Base-by-base conservation (phyloP, 805 yeast species). In the Saccharomycopsis amapae region DNA sequence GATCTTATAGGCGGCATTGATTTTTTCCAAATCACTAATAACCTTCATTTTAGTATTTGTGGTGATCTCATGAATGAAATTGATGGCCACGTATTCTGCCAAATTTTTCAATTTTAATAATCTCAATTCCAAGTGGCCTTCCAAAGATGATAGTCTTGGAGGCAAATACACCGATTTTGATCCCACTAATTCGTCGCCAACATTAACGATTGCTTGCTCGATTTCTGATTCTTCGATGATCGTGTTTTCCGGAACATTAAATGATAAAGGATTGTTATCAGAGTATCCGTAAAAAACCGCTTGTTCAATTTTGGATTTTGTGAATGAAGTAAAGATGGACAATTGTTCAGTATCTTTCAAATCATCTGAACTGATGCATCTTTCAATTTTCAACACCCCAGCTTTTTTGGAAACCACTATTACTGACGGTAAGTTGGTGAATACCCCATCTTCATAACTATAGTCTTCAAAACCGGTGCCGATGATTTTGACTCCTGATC, bases 301-400 rank as follows among this genome's bases (percentile, higher is more conserved):
- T 62, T 89, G 97, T 53, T 83, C 93, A 19, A 90, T 75, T 55
- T 81, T 89, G 0, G 86, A 75, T 57, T 80, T 81, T 28, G 85
- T 67, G 39, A 79, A 69, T 3, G 68, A 53, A 4, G 46, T 23
- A 4, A 9, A 7, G 3, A 33, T 17, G 6, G 38, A 6, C 17
- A 9, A 9, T 26, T 20, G 20, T 4, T 54, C 51, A 5, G 52
- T 45, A n/a, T 55, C 42, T 24, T 58, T 53, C 12, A 54, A 45
- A 3, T 53, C 59, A 1, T 53, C 53, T 2, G 53, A 56, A 5
- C 58, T 62, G 1, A 58, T 51, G 42, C 66, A 67, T 26, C 78
- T 58, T 46, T 81, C 85, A 19, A 86, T 62, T 48, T 78, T 67
- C 31, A 85, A 57, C 1, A 82, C 73, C 3, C 93, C 95, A 19